Base-by-base conservation (phyloP, 176 grass and related monocot species). In the Musa itinerans region DNA sequence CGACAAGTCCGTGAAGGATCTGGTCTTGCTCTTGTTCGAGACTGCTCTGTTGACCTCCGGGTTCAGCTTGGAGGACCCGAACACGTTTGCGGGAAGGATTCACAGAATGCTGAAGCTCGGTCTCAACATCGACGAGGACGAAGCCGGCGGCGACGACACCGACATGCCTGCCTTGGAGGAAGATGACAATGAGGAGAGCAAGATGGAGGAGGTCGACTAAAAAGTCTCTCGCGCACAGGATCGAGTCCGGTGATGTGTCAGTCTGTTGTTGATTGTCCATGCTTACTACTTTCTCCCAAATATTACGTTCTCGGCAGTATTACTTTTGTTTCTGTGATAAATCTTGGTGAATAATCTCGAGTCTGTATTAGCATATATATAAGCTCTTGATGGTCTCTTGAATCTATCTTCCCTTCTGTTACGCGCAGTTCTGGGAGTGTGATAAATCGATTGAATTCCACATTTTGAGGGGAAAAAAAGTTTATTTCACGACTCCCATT, bases 171-270 rank as follows among this genome's bases (percentile, higher is more conserved):
- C 82, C 0, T 61, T 76, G 2, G 82, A 88, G 8, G 86, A 88
- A 15, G 82, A 27, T 1, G 78, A 23, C 0, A 58, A 51, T 0
- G 82, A 84, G 78, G 82, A 84, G 82, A 84, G 82, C 71, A 88
- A 84, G 86, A 88, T 88, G 82, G 82, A 88, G 86, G 86, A 88
- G 56, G 86, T 88, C 0, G 86, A 88, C 56, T 88, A 48, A 65
- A 68, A 50, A 23, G 21, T n/a, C 11, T n/a, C 10, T 2, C 23
- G 65, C 12, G 19, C 3, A 15, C 10, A 25, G 65, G 68, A 50
- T 50, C 68, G 43, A 58, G 55, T 58, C 55, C 11, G 55, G 1
- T 58, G 10, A 17, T 58, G 34, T 43, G 34, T 43, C 34, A 43
- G 3, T 43, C 34, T 6, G 34, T 4, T 5, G 34, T 43, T 0